Base-by-base conservation (phyloP, 345 rosid species). In the Populus tremula region DNA sequence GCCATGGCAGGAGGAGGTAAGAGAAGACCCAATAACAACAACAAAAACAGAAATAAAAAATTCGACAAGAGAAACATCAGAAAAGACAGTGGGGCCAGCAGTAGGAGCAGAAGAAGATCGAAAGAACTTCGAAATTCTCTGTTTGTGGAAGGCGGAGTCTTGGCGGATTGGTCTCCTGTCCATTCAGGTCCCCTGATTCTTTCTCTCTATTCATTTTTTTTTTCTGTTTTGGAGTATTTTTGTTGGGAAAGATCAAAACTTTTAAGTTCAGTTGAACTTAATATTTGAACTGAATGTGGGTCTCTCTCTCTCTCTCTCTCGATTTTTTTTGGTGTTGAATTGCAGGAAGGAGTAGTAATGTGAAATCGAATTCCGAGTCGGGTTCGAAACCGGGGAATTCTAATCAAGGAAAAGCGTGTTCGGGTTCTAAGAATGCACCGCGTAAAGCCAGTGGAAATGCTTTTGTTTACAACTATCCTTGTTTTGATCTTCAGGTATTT, bases 91-190 rank as follows among this genome's bases (percentile, higher is more conserved):
- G 81, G 23, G 77, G 81, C 71, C 72, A 79, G 81, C 11, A 83
- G 76, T 43, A 84, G 36, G 31, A 81, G 81, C 76, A 73, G 85
- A 72, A 62, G 63, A 36, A 33, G 78, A 75, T 79, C 70, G 25
- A 73, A 39, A 16, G 18, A 25, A 66, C 61, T 76, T 43, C 79
- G 73, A 72, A 74, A 67, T 68, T 80, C 90, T 74, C 84, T 88
- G 70, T 94, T 94, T 64, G 91, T 91, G 1, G 96, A 92, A 49
- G 98, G 97, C 36, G 98, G 97, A 20, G 68, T 83, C 66, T 82
- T 94, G 77, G 85, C 91, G 1, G 96, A 94, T 80, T 91, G 94
- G 91, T 78, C 82, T 27, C 82, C 62, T 76, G 82, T 56, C 59
- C 76, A 87, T 72, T 73, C 84, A 29, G 31, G 9, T 84, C 86